A percentile compares a stretch with the other conserved stretches of the same genome.
Conservation (phyloP, 2,329 filamentous ascomycete genomes). For the Aureobasidium subglaciale region DNA sequence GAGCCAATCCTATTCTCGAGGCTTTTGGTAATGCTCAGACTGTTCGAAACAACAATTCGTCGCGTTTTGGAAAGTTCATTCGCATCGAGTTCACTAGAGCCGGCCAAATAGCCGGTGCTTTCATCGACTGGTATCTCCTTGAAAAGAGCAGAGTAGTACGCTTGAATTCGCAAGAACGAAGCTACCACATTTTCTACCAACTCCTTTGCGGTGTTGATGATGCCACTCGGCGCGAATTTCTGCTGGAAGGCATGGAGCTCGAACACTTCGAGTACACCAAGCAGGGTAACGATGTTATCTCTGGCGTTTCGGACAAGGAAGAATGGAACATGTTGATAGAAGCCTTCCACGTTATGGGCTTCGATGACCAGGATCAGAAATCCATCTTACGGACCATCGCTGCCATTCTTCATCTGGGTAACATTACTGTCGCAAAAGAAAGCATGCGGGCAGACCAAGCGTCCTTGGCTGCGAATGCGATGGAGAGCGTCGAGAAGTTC, state of each 20-base stretch:
- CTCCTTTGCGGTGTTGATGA: constrained; percentile 75
- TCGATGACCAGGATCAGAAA: constrained; percentile 74
- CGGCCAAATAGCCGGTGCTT: constrained; percentile 89
- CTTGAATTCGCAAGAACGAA: constrained; percentile 80
- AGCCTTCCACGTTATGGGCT: constrained; percentile 90
- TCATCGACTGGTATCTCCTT: constrained; percentile 96
- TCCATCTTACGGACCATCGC: constrained; percentile 82
- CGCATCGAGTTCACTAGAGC: constrained; percentile 85
- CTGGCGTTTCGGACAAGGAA: constrained; percentile 78
- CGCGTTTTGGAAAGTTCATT: constrained; percentile 97
- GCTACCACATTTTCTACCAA: constrained; percentile 98
- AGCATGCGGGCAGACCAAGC: constrained; percentile 89
- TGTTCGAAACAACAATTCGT: constrained; percentile 96
- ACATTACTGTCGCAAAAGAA: constrained; percentile 83
- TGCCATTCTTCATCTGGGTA: constrained; percentile 87
- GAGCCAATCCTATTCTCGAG: constrained; percentile 95
- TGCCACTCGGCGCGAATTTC: constrained; percentile 65
- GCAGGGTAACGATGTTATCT: constrained; percentile 84
- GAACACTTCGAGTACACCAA: constrained; percentile 88
- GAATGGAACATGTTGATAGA: constrained; percentile 90
- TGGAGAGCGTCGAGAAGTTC: constrained; percentile 67
- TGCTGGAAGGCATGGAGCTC: constrained; percentile 67
- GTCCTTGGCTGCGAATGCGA: constrained; percentile 66
- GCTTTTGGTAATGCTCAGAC: constrained; percentile 98
- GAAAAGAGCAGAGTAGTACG: constrained; percentile 97